Percentiles rank a stretch among this genome's conserved stretches.
phyloP scores from a whole-genome alignment of 2,329 filamentous ascomycete genomes.

The Drechslerella dactyloides region DNA sequence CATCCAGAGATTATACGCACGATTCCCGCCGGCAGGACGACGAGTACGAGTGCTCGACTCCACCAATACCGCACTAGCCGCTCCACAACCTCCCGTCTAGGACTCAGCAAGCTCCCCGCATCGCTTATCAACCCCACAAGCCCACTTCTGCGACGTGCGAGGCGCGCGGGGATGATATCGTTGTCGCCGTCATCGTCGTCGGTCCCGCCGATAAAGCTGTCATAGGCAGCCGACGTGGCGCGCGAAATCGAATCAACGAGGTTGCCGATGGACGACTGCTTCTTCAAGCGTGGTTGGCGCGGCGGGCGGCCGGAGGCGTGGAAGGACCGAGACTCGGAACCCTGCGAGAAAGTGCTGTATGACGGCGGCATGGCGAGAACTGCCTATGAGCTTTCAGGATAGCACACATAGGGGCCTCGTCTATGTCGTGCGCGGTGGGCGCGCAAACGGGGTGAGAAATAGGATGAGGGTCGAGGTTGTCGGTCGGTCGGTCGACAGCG shows the following conservation, averaged over 20 bases:
- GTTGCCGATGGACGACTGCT: conserved; percentile 41
- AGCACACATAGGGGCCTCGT: not conserved
- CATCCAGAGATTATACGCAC: conserved; percentile 59
- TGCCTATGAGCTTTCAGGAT: not conserved
- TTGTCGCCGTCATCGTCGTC: conserved; percentile 29
- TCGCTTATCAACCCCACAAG: conserved; percentile 36
- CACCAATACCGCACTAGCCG: conserved; percentile 69
- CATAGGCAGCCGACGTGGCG: conserved; percentile 43
- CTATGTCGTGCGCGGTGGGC: not conserved
- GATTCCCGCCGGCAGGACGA: conserved; percentile 67
- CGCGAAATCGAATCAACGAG: conserved; percentile 41
- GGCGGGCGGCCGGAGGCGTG: conserved; percentile 22
- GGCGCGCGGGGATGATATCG: conserved; percentile 13
- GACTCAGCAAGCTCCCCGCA: conserved; percentile 64
- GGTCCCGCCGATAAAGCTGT: conserved; percentile 34
- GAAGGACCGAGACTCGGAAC: conserved; percentile 36
- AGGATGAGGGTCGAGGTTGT: not conserved
- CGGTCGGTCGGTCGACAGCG: no score
- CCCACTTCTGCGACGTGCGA: conserved; percentile 18
- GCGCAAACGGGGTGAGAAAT: not conserved
- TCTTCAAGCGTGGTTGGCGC: conserved; percentile 33
- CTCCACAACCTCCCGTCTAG: conserved; percentile 66
- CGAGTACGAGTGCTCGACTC: conserved; percentile 67
- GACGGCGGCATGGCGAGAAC: conserved; percentile 8
- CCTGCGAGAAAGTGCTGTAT: conserved; percentile 39